These are phyloP conservation scores for Elsinoe arachidis DNA, from an alignment of 2,329 filamentous ascomycete genomes.

Conservation along the genomic window DNA sequence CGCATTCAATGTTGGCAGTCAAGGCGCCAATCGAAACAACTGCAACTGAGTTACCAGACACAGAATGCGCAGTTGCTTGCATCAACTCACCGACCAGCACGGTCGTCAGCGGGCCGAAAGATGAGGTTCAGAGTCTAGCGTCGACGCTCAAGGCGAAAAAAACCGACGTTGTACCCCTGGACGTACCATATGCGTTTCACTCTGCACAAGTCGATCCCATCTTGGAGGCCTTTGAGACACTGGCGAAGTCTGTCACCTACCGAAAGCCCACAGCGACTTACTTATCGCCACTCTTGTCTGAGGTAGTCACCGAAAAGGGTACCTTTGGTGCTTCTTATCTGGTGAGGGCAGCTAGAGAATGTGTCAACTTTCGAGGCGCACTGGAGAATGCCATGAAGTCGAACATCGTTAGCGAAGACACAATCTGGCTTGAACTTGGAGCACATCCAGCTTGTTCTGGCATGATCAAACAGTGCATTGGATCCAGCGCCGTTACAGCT, in stretches of 20 bases:
- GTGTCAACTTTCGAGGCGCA: constrained; percentile 31
- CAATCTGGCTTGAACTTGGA: constrained; percentile 38
- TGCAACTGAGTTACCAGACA: no score
- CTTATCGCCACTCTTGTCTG: constrained; percentile 22
- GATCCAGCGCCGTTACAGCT: background rate
- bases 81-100: constrained; percentile 21
- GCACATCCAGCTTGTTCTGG: constrained; percentile 40
- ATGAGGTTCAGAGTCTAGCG: constrained; percentile 12
- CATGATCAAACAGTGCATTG: constrained; percentile 31
- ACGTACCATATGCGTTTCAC: constrained; percentile 26
- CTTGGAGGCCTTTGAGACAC: constrained; percentile 19
- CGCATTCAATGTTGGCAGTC: constrained; percentile 24
- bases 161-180: constrained; percentile 4
- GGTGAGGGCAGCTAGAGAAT: constrained; percentile 26
- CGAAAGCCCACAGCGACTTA: constrained; percentile 23
- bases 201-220: constrained; percentile 26
- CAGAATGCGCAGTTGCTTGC: constrained; percentile 17
- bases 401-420: constrained; percentile 28
- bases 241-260: constrained; percentile 18
- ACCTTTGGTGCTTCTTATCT: constrained; percentile 21
- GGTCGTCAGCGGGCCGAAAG: constrained; percentile 19
- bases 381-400: constrained; percentile 18
- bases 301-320: constrained; percentile 18
- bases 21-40: constrained; percentile 8
- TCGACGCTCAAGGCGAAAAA: background rate